Evolutionary conservation across 139 green algal genomes (phyloP), one percentile per base, ranked within the genome.

Genomic region (Marvania coccoides): DNA sequence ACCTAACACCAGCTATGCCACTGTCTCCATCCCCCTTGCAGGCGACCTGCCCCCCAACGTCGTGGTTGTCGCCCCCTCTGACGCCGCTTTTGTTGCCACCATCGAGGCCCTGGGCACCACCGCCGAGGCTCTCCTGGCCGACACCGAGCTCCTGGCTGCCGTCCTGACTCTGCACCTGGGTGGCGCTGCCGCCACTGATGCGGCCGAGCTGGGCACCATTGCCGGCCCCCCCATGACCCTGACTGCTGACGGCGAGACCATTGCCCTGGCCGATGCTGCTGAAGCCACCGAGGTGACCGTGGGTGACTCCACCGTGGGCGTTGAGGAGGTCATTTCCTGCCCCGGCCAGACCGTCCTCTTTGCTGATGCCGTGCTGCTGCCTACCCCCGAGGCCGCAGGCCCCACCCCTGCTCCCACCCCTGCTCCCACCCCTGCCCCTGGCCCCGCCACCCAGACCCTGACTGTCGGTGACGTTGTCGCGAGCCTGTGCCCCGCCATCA

Each of bases 121-220:
- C 30, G 26, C 26, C 30, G 57, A 64, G 26, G 57, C 34, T 46
- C 12, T 64, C 23, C 6, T 58, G 12, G 14, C 1, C 3, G 26
- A 64, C 48, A 47, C 57, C 5, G 57, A 64, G 19, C 19, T 55
- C 6, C 48, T 64, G 26, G 24, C 57, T 38, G 30, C 23, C 12
- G 48, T 64, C 48, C 29, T 64, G 14, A n/a, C n/a, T 64, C 23
- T 64, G 12, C 57, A 64, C 57, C 23, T 64, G 2, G 57, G 19
- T 12, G 29, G 13, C 31, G 57, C 57, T 7, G 14, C 29, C 9
- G 29, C 7, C 48, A 0, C 3, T 12, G 57, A 46, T 24, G 5
- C 23, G 13, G 26, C 14, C 2, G 2, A 23, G 12, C 37, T 38
- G 29, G 23, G 6, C 14, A 55, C 24, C 7, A 0, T 64, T 58